Evolutionary conservation across 768 basidiomycete genomes (phyloP).

Genomic region (Suillus brevipes): DNA sequence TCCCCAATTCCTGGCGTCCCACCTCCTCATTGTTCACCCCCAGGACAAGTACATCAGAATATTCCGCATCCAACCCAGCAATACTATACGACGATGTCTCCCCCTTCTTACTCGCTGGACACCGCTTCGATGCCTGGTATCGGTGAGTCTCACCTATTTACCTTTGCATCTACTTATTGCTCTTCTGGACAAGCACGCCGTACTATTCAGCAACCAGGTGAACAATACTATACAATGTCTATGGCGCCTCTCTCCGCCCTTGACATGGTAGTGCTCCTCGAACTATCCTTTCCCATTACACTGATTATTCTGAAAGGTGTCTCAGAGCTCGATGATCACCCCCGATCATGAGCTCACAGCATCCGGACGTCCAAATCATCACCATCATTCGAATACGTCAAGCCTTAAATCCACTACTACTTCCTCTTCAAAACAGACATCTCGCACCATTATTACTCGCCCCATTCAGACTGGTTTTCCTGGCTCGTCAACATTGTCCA

Average conservation of each 20-base stretch:
- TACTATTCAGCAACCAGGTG: background rate
- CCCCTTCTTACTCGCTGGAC: background rate
- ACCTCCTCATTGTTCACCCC: too few species aligned
- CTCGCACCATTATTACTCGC: background rate
- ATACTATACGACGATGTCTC: background rate
- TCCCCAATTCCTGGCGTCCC: too few species aligned
- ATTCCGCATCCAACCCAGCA: background rate
- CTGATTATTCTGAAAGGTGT: background rate
- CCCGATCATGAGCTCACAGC: background rate
- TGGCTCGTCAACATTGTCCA: background rate
- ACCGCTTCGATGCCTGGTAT: background rate
- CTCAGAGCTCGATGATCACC: background rate
- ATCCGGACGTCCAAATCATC: background rate
- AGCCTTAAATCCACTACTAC: background rate
- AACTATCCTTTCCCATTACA: too few species aligned
- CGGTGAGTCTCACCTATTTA: background rate
- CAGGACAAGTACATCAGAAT: background rate
- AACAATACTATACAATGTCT: background rate
- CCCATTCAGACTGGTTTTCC: background rate
- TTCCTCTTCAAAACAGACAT: background rate
- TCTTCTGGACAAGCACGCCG: background rate
- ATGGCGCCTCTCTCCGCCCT: background rate
- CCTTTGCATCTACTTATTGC: background rate
- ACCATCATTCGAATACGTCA: background rate
- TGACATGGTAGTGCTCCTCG: background rate